Evolutionary conservation across 1,139 yeast genomes (phyloP).

Genomic region (Blastobotrys petasosporus): DNA sequence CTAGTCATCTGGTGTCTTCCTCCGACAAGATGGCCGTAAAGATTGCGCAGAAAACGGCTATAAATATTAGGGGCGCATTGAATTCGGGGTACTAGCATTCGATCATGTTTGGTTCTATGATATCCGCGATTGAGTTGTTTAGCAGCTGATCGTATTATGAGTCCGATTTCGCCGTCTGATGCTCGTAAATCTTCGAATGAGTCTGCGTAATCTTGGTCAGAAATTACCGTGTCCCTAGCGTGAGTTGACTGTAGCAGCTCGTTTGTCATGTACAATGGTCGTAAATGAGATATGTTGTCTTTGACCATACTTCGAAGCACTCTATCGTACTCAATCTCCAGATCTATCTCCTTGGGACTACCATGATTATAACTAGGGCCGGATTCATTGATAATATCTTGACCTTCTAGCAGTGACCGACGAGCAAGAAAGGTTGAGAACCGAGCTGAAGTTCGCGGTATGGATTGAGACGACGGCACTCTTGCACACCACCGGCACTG

Average conservation of each 20-base stretch:
- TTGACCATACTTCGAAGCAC: slow-evolving; percentile 10
- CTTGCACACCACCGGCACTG: slow-evolving; percentile 1
- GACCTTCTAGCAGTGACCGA: no score
- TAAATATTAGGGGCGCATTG: slow-evolving; percentile 11
- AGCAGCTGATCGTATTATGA: slow-evolving; percentile 5
- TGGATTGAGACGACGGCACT: no score
- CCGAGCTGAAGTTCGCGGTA: no score
- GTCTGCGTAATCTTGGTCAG: neutral
- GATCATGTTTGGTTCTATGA: neutral
- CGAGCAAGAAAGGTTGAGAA: no score
- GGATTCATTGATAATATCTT: no score
- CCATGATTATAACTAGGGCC: no score
- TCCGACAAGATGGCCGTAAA: slow-evolving; percentile 27
- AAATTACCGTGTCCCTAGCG: neutral
- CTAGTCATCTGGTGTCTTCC: slow-evolving; percentile 5
- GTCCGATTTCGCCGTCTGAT: slow-evolving; percentile 3
- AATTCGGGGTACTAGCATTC: slow-evolving; percentile 12
- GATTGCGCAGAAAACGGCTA: slow-evolving; percentile 32
- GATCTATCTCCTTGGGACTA: neutral
- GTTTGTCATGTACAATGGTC: neutral
- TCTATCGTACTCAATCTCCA: slow-evolving; percentile 12
- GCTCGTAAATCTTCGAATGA: neutral
- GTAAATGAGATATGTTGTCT: slow-evolving; percentile 3
- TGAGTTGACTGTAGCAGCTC: neutral
- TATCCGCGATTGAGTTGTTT: slow-evolving; percentile 5